Base-by-base conservation (phyloP, 768 basidiomycete species). In the Exsudoporus frostii region DNA sequence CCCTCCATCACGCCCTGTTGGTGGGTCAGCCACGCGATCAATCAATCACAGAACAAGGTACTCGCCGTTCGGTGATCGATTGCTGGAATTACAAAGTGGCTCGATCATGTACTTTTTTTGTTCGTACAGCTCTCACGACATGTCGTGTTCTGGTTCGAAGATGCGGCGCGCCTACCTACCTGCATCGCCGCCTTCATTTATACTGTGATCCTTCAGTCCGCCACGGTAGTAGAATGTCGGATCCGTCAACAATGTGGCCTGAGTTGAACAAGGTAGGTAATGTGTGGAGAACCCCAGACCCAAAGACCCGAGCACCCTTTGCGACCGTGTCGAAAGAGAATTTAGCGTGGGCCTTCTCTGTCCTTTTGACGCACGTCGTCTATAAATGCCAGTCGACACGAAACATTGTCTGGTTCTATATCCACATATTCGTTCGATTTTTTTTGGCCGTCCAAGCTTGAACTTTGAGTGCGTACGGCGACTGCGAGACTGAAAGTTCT, bases 21-120 rank as follows among this genome's bases (percentile, higher is more conserved):
- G 42, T 13, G 30, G 14, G 33, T 37, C 45, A 55, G 53, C 44
- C 27, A 37, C 33, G 53, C n/a, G 45, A 56, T 56, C 54, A 37
- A 56, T 56, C 54, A 37, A 27, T 37, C 39, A 37, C 20, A 45
- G 22, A 45, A 36, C n/a, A 34, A 14, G 45, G 27, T 24, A 32
- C 45, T 37, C 45, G 17, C 53, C 27, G 17, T 17, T 17, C 24
- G 40, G 17, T 24, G 36, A 34, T 19, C 32, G 25, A 22, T 15
- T 30, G 27, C 43, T 36, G 44, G 17, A 40, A 37, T 55, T 54
- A 41, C 22, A 25, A 5, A 20, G 39, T 33, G 51, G 54, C 44
- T 40, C 22, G 44, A 55, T 45, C 25, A 2, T 22, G 20, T 27
- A 9, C 37, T 17, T 19, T 36, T 46, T 29, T n/a, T n/a, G n/a